A percentile compares a stretch with the other conserved stretches of the same genome.
phyloP scores from a whole-genome alignment of 371 early-diverging fungal genomes.

The Catenaria anguillulae region DNA sequence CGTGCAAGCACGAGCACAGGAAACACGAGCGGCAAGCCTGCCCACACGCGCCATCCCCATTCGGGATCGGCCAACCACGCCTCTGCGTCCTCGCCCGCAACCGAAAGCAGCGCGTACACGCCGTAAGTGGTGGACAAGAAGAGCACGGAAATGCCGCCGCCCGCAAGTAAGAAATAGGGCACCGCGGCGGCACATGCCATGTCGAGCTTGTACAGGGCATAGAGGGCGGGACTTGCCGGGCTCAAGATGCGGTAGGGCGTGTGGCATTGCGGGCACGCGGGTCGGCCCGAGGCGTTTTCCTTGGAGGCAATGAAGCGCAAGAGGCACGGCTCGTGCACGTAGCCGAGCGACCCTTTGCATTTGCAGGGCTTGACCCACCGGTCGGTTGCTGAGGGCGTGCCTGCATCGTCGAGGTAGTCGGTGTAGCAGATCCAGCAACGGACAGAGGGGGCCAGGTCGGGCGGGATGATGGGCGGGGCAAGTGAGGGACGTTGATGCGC shows the following conservation, averaged over 20 bases:
- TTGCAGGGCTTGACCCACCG: slow-evolving; percentile 2
- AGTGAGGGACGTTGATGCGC: neutral
- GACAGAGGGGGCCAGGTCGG: neutral
- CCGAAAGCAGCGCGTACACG: neutral
- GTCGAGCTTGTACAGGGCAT: neutral
- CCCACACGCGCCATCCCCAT: slow-evolving; percentile 4
- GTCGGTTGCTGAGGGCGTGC: too few species aligned
- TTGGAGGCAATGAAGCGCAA: neutral
- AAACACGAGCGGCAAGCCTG: neutral
- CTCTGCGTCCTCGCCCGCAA: neutral
- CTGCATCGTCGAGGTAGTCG: neutral
- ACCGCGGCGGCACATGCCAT: neutral
- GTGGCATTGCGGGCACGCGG: neutral
- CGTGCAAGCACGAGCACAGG: neutral
- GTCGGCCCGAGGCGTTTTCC: neutral
- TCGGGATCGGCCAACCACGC: neutral
- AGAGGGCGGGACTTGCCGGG: neutral
- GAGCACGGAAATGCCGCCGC: neutral
- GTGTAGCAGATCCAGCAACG: neutral
- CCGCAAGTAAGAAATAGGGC: neutral
- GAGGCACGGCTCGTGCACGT: neutral
- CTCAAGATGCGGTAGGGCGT: neutral
- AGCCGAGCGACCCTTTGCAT: neutral
- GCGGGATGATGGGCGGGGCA: neutral
- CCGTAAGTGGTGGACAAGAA: neutral